phyloP scores from a whole-genome alignment of 176 grass and related monocot genomes.

The Oryza punctata region DNA sequence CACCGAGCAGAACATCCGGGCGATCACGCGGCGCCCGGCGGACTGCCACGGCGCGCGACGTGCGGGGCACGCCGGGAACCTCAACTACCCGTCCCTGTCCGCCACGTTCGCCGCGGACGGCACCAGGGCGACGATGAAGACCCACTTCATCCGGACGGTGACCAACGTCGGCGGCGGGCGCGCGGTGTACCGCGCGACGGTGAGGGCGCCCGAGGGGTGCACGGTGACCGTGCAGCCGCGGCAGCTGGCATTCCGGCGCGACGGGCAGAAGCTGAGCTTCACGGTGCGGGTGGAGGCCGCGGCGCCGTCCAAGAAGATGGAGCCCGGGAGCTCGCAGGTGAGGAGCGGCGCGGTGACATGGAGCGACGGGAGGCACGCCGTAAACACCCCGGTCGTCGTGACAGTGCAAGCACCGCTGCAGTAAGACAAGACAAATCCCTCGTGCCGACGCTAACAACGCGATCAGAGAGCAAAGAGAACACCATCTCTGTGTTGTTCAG shows the following conservation, averaged over 20 bases:
- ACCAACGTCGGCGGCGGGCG: slow-evolving; percentile 64
- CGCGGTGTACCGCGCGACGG: slow-evolving; percentile 49
- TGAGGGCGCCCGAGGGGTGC: slow-evolving; percentile 60
- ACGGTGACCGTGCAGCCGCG: slow-evolving; percentile 70
- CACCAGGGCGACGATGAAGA: slow-evolving; percentile 36
- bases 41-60: slow-evolving; percentile 66
- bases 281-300: slow-evolving; percentile 56
- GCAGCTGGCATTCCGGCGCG: slow-evolving; percentile 67
- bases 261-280: slow-evolving; percentile 90
- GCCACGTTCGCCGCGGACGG: slow-evolving; percentile 56
- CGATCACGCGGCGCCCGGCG: slow-evolving; percentile 63
- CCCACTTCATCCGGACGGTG: slow-evolving; percentile 78
- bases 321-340: slow-evolving; percentile 80
- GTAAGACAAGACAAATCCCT: slow-evolving; percentile 29
- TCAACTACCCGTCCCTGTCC: slow-evolving; percentile 82
- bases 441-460: background rate
- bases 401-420: slow-evolving; percentile 79
- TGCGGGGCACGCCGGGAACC: slow-evolving; percentile 69
- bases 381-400: slow-evolving; percentile 67
- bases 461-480: slow-evolving; percentile 16
- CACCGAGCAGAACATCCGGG: slow-evolving; percentile 80
- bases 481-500: slow-evolving; percentile 11
- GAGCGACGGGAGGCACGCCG: slow-evolving; percentile 67
- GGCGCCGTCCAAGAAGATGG: slow-evolving; percentile 52
- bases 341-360: slow-evolving; percentile 73